Base-by-base conservation (phyloP, 1,284 basidiomycete species). In the Ustilago vetiveriae region DNA sequence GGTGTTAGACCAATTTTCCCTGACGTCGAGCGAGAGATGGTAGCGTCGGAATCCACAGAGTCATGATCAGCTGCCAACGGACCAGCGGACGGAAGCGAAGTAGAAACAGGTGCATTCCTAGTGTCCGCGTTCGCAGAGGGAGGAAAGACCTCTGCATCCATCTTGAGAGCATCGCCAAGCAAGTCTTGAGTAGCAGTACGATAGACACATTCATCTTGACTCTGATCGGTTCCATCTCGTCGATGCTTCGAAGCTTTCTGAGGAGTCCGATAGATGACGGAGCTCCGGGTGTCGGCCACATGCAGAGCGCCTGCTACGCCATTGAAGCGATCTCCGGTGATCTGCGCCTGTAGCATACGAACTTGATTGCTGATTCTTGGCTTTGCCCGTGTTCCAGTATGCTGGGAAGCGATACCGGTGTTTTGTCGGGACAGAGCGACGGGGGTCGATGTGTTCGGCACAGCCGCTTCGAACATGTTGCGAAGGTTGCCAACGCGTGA, bases 261-360 rank as follows among this genome's bases (percentile, higher is more conserved):
- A 10, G 30, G 16, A 22, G 36, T 43, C 4, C 57, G 39, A 3
- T 52, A 17, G 17, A 64, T 22, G 30, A 57, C 33, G 4, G 54
- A 64, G 16, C 49, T 57, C 5, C 60, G 53, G 3, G 45, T 22
- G 19, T 64, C 57, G 8, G 52, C 58, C 8, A 56, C 40, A 21
- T 68, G 37, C 41, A 56, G 53, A 6, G 55, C 57, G 23, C 63
- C 60, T 6, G 60, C 60, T 3, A 64, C 14, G 16, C 56, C 63
- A 21, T 57, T 55, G 52, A 66, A 59, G 24, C 51, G 50, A 21
- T 71, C 68, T 27, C 68, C 68, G 27, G 68, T 71, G 68, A 71
- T 65, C 40, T 71, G 68, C 9, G 68, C 57, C 19, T 71, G 68
- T 16, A 71, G 57, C 62, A 65, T 71, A n/a, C 62, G 65, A 11